Percentiles rank a stretch among this genome's conserved stretches.
phyloP scores from a whole-genome alignment of 2,329 filamentous ascomycete species.

The Phialophora macrospora region DNA sequence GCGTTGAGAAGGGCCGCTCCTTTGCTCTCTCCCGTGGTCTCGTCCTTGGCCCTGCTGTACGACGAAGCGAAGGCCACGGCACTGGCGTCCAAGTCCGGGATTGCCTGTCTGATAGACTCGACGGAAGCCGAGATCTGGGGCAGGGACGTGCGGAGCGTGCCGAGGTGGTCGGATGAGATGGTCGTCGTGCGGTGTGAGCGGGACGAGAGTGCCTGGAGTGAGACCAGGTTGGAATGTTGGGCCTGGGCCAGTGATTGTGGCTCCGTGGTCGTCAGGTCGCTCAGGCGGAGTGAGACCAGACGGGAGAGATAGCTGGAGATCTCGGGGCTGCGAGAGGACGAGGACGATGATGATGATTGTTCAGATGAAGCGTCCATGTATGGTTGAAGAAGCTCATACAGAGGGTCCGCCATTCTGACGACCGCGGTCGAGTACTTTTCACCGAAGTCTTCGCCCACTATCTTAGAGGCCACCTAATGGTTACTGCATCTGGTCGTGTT shows the following conservation, averaged over 20 bases:
- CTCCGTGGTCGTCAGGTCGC: slow-evolving; percentile 74
- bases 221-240: slow-evolving; percentile 78
- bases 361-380: slow-evolving; percentile 56
- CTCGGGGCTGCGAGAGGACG: slow-evolving; percentile 33
- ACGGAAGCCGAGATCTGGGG: slow-evolving; percentile 70
- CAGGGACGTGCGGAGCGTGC: slow-evolving; percentile 73
- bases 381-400: slow-evolving; percentile 74
- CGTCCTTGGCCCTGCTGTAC: slow-evolving; percentile 68
- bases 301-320: slow-evolving; percentile 72
- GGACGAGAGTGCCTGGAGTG: slow-evolving; percentile 85
- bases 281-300: slow-evolving; percentile 75
- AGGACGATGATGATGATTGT: slow-evolving; percentile 42
- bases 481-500: neutral
- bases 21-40: slow-evolving; percentile 47
- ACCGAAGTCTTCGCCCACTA: neutral
- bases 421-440: neutral
- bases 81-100: slow-evolving; percentile 78
- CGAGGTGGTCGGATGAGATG: slow-evolving; percentile 75
- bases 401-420: slow-evolving; percentile 66
- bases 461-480: neutral
- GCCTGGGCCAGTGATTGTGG: slow-evolving; percentile 78
- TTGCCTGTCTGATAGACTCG: slow-evolving; percentile 68
- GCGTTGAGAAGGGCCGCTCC: slow-evolving; percentile 69
- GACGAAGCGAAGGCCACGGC: slow-evolving; percentile 80
- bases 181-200: slow-evolving; percentile 86